Evolutionary conservation across 2,329 filamentous ascomycete species (phyloP), one percentile per base, ranked within the genome.

Genomic region (Grosmannia huntii): DNA sequence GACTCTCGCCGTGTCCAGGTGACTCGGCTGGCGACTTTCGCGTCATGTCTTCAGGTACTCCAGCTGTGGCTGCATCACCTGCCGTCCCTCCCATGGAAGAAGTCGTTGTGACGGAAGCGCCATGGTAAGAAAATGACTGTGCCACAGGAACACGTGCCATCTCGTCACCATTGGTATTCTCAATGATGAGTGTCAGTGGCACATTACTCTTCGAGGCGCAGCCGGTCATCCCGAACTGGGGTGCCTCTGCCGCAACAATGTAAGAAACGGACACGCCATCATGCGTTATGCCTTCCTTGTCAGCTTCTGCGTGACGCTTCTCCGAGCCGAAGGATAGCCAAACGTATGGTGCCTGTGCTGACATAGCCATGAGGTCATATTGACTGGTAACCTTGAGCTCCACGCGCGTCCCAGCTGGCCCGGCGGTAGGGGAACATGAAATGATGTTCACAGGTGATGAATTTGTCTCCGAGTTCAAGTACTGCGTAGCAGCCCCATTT

Each of bases 321-420:
- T 87, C 82, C n/a, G 80, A 78, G n/a, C 89, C 90, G 70, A 96
- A 95, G 53, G 85, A 80, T 57, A 96, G 71, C 62, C 74, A 85
- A 66, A 89, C 84, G 55, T 76, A 76, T 2, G 79, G 75, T 57
- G 74, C 67, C 49, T 75, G 78, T 60, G 77, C 78, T 36, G 76
- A 79, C 70, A 84, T 80, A 59, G 72, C 68, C 62, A 78, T 71
- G 60, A 95, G 73, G 67, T 95, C 86, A 72, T 88, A 89, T 60
- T 85, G 79, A 50, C 87, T 86, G 56, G 85, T 83, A 33, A 95
- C 80, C 68, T 88, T 86, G 62, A 96, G 77, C 60, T 81, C 79
- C 11, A 96, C 75, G 65, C 84, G 84, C 23, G 86, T 87, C 57
- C 87, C 87, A 66, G 81, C 79, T 38, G 77, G 72, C 50, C 90